phyloP scores from a whole-genome alignment of 108 stramenopile genomes.

The Cyclotella sp. region DNA sequence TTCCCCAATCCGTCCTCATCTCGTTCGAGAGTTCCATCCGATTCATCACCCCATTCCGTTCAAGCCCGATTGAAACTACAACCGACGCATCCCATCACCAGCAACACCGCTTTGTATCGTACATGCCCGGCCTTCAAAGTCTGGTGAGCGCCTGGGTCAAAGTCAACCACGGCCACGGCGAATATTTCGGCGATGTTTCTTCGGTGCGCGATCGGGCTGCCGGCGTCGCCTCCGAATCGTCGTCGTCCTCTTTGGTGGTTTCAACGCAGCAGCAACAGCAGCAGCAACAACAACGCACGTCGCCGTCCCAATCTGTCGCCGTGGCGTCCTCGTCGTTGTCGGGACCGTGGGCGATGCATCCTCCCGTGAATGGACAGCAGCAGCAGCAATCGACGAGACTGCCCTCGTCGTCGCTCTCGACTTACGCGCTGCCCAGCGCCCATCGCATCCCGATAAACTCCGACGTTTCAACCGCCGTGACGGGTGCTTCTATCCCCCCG shows the following conservation, averaged over 20 bases:
- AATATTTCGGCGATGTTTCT: constrained; percentile 23
- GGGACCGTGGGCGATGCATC: background rate
- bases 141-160: constrained; percentile 22
- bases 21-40: no score
- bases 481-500: no score
- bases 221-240: background rate
- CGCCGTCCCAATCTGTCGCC: background rate
- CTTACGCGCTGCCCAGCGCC: background rate
- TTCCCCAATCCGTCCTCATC: no score
- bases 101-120: background rate
- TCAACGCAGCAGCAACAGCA: constrained; percentile 5
- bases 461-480: no score
- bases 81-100: background rate
- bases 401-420: background rate
- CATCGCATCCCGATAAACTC: background rate
- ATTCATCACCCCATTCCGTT: no score
- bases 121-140: constrained; percentile 29
- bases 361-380: no score
- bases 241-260: background rate
- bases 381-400: no score
- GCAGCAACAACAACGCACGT: background rate
- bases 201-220: constrained; percentile 3
- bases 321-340: background rate
- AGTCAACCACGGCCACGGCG: constrained; percentile 28
- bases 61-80: no score